Conservation (phyloP, 371 early-diverging fungal genomes). For the Apophysomyces elegans region DNA sequence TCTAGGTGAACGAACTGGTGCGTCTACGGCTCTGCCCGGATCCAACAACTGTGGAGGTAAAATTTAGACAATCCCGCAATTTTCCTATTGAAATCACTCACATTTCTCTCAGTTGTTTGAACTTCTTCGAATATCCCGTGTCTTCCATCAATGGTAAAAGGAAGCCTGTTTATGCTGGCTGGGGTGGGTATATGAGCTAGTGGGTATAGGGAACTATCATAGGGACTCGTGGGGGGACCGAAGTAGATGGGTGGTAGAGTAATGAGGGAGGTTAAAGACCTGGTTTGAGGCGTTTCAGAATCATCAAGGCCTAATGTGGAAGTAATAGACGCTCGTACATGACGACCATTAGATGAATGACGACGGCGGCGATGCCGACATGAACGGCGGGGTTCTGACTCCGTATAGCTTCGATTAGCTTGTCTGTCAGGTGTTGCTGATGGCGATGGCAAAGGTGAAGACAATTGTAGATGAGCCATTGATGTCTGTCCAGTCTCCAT, state of each 20-base stretch:
- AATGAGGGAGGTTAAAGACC: neutral
- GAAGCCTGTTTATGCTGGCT: constrained; percentile 7
- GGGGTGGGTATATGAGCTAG: constrained; percentile 24
- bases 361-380: constrained; percentile 6
- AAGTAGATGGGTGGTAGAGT: neutral
- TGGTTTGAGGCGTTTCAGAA: neutral
- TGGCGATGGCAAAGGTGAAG: constrained; percentile 23
- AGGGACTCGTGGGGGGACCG: neutral
- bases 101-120: neutral
- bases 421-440: constrained; percentile 17
- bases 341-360: constrained; percentile 9
- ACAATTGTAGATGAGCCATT: constrained; percentile 16
- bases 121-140: constrained; percentile 17
- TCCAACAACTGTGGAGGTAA: neutral
- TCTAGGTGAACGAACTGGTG: constrained; percentile 6
- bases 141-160: constrained; percentile 15
- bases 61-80: neutral
- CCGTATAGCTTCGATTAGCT: constrained; percentile 9
- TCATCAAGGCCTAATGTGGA: neutral
- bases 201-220: constrained; percentile 17
- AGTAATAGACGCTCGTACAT: neutral
- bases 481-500: constrained; percentile 12
- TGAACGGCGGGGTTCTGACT: constrained; percentile 5
- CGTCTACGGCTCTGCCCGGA: neutral
- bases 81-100: neutral